Conservation (phyloP, 306 rosid genomes). For the Cyclanthera cordifolia region DNA sequence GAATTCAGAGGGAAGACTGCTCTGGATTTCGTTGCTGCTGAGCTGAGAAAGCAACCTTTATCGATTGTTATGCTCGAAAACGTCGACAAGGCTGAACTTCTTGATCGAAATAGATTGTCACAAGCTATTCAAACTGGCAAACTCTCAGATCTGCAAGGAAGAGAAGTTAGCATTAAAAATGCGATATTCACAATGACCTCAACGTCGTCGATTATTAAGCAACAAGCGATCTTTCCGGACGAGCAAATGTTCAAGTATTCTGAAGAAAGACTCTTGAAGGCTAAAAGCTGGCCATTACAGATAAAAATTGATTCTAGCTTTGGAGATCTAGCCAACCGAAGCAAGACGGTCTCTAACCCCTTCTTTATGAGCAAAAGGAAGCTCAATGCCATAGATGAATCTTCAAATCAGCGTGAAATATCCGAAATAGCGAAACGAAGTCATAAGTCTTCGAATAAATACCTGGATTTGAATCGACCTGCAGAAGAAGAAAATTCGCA, state of each 20-base stretch:
- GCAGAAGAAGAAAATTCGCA: slow-evolving; percentile 54
- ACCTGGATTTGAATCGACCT: slow-evolving; percentile 79
- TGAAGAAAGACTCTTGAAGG: slow-evolving; percentile 49
- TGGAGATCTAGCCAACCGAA: slow-evolving; percentile 28
- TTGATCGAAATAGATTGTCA: slow-evolving; percentile 47
- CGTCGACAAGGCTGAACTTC: slow-evolving; percentile 64
- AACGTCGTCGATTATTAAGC: slow-evolving; percentile 22
- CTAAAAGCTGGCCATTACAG: slow-evolving; percentile 39
- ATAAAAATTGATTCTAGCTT: slow-evolving; percentile 32
- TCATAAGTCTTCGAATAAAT: slow-evolving; percentile 35
- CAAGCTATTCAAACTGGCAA: slow-evolving; percentile 71
- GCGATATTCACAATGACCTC: slow-evolving; percentile 45
- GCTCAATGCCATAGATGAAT: slow-evolving; percentile 30
- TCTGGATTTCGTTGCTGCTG: slow-evolving; percentile 59
- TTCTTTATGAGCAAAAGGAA: slow-evolving; percentile 57
- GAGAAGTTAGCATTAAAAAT: slow-evolving; percentile 62
- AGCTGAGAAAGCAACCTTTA: slow-evolving; percentile 55
- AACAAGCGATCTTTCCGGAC: slow-evolving; percentile 13
- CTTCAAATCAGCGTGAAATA: slow-evolving; percentile 30
- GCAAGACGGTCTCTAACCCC: slow-evolving; percentile 25
- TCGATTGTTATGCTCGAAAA: slow-evolving; percentile 72
- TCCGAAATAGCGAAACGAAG: slow-evolving; percentile 53
- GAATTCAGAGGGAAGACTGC: slow-evolving; percentile 77
- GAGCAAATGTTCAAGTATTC: slow-evolving; percentile 34
- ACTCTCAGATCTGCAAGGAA: slow-evolving; percentile 61